Percentiles rank a stretch among this genome's conserved stretches.
Conservation (phyloP, 306 rosid genomes). For the Trichosanthes cucumerina region DNA sequence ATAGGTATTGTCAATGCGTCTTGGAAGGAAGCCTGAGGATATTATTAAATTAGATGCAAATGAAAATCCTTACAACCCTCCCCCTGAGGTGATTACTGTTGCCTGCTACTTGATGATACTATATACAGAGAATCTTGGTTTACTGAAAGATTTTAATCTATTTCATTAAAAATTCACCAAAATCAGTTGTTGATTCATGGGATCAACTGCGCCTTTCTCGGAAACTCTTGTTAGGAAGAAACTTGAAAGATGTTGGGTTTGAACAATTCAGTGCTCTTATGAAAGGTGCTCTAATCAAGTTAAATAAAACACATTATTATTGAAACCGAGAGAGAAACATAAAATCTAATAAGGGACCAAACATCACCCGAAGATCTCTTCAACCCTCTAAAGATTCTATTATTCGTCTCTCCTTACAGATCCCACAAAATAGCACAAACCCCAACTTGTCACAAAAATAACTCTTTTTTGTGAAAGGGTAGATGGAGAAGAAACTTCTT, state of each 20-base stretch:
- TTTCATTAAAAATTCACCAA: neutral
- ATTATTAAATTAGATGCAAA: constrained; percentile 94
- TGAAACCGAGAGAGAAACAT: neutral
- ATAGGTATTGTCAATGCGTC: constrained; percentile 70
- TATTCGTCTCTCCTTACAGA: too few species aligned
- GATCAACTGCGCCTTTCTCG: neutral
- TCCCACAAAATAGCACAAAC: neutral
- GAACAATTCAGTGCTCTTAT: neutral
- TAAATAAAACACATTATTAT: too few species aligned
- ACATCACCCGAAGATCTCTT: neutral
- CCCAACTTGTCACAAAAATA: neutral
- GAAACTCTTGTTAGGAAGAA: neutral
- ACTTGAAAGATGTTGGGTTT: neutral
- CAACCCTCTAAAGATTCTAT: neutral
- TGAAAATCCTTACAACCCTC: constrained; percentile 98
- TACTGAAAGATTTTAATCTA: neutral
- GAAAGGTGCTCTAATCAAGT: neutral
- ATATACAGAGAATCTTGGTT: neutral
- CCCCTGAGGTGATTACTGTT: constrained; percentile 65
- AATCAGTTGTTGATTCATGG: neutral
- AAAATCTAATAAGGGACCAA: neutral
- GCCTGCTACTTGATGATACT: neutral
- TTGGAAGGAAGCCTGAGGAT: constrained; percentile 93
- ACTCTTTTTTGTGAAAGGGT: neutral
- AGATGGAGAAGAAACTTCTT: neutral